Conservation (phyloP, 2,329 filamentous ascomycete species). For the Curvularia eragrostidis region DNA sequence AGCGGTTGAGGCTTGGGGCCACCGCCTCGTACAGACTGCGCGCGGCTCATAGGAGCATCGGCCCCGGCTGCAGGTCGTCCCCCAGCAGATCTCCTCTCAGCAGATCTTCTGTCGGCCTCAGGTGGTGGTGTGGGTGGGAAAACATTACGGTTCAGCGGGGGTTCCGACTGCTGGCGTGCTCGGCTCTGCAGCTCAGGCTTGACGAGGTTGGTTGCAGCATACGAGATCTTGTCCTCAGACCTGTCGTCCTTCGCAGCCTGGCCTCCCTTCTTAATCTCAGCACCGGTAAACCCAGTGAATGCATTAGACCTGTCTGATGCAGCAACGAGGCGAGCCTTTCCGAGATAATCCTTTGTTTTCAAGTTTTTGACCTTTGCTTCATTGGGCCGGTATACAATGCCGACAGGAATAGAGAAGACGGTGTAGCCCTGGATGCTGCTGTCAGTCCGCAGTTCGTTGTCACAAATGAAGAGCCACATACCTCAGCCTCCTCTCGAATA, state of each 20-base stretch:
- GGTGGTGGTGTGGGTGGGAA: slow-evolving; percentile 99
- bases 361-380: slow-evolving; percentile 98
- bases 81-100: slow-evolving; percentile 24
- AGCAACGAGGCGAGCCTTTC: slow-evolving; percentile 92
- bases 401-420: slow-evolving; percentile 97
- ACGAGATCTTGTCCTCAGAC: slow-evolving; percentile 83
- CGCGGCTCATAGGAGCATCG: slow-evolving; percentile 52
- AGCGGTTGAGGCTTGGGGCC: slow-evolving; percentile 58
- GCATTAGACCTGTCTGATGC: slow-evolving; percentile 81
- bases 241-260: slow-evolving; percentile 74
- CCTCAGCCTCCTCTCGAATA: slow-evolving; percentile 90
- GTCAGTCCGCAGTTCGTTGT: slow-evolving; percentile 33
- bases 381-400: slow-evolving; percentile 92
- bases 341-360: slow-evolving; percentile 96
- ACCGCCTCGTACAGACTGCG: slow-evolving; percentile 57
- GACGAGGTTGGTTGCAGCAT: slow-evolving; percentile 90
- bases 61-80: slow-evolving; percentile 22
- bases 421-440: slow-evolving; percentile 78
- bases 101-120: slow-evolving; percentile 69
- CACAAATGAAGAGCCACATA: slow-evolving; percentile 48
- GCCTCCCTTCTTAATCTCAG: slow-evolving; percentile 75
- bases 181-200: slow-evolving; percentile 82
- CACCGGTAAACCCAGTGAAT: slow-evolving; percentile 81
- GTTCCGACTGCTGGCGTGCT: slow-evolving; percentile 81
- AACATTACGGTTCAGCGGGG: slow-evolving; percentile 76